These are phyloP conservation scores for Diplocarpon rosae DNA, from an alignment of 2,329 filamentous ascomycete species.

Conservation along the genomic window DNA sequence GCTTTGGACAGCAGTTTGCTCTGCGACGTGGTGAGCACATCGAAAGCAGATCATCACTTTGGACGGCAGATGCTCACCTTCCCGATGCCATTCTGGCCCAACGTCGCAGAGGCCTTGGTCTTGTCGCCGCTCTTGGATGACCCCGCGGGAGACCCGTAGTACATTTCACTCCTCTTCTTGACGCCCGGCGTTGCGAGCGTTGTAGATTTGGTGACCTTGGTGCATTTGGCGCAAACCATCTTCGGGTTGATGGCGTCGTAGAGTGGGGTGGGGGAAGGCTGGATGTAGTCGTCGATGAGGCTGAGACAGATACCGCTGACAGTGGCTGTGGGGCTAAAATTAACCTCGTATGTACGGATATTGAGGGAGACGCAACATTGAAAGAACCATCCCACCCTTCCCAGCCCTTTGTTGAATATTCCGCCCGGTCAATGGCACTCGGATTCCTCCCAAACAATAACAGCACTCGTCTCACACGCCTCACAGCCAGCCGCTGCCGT, in stretches of 20 bases:
- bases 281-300: not conserved
- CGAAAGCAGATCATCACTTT: not conserved
- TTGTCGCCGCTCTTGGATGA: conserved; percentile 30
- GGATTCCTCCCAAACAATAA: not conserved
- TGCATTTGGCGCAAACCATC: conserved; percentile 56
- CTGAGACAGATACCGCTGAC: not conserved
- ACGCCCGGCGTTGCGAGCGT: conserved; percentile 52
- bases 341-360: not conserved
- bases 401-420: not conserved
- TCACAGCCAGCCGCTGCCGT: not conserved
- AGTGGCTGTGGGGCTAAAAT: conserved; percentile 2
- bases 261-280: not conserved
- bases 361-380: not conserved
- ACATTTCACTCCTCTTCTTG: conserved; percentile 58
- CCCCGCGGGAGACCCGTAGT: conserved; percentile 43
- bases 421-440: conserved; percentile 9
- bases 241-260: conserved; percentile 13
- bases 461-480: not conserved
- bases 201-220: conserved; percentile 48
- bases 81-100: conserved; percentile 46
- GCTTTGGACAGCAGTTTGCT: conserved; percentile 54
- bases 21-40: conserved; percentile 27
- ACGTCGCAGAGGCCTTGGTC: conserved; percentile 39
- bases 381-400: not conserved
- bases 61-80: conserved; percentile 35